Base-by-base conservation (phyloP, 257 asterid genomes). In the Oldenlandia corymbosa region DNA sequence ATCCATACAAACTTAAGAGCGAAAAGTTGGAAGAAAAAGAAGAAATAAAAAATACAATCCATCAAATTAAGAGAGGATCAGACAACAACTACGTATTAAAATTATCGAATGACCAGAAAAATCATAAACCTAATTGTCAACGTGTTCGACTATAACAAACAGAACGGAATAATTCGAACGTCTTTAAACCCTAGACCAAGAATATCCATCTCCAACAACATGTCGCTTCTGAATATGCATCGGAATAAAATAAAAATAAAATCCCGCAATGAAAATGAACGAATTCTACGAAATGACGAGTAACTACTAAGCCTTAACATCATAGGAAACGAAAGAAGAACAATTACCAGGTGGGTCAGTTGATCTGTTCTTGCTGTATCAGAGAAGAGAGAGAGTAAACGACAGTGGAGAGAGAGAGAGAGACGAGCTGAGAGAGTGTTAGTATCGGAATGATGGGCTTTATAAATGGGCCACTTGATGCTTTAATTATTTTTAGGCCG, bases 141-240 rank as follows among this genome's bases (percentile, higher is more conserved):
- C 10, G 62, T 27, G 61, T 18, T n/a, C 0, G 26, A 32, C 1
- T n/a, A 31, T 0, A 32, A 27, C n/a, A 18, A n/a, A 31, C 18
- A 23, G 43, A 8, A 5, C 32, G 26, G 32, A n/a, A 30, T 24
- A 56, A 34, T 31, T 60, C 37, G 51, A 27, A 46, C 56, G 27
- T 47, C 31, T 47, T 11, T 34, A 62, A 62, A 47, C 58, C 57
- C 67, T 62, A 47, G 67, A 46, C 18, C n/a, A n/a, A 23, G 10
- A 2, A 47, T 28, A 46, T 47, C 28, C 46, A 62, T 10, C 21
- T 62, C 28, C 67, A 5, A 30, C 32, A 47, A 14, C 52, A 5
- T 16, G 18, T 62, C 43, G 21, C 54, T 36, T 0, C 32, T 21
- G 34, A 30, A 18, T 27, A 5, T n/a, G 5, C 12, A n/a, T n/a